phyloP scores from a whole-genome alignment of 106 monocot genomes.

The Amphibolis antarctica region DNA sequence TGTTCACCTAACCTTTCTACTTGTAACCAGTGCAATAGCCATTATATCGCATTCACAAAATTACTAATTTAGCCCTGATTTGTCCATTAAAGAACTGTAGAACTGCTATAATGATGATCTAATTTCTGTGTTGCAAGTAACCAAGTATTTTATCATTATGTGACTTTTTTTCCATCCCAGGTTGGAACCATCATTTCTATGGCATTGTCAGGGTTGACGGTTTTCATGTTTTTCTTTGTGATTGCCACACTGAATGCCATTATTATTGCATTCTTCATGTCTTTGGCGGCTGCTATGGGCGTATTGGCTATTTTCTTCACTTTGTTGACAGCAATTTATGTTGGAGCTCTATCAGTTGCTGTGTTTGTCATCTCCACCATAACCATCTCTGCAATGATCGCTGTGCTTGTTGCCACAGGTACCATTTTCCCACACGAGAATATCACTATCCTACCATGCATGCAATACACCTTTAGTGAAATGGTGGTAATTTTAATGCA shows the following conservation, averaged over 20 bases:
- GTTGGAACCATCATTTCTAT: conserved; percentile 61
- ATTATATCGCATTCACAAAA: too few relatives aligned
- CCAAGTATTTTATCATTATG: neutral
- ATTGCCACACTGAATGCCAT: conserved; percentile 62
- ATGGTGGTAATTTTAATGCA: neutral
- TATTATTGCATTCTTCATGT: conserved; percentile 59
- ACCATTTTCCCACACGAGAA: neutral
- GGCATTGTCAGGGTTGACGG: conserved; percentile 47
- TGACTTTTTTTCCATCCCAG: conserved; percentile 18
- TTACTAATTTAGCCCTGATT: neutral
- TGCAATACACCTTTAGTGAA: too few relatives aligned
- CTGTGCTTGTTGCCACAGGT: conserved; percentile 58
- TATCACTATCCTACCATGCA: too few relatives aligned
- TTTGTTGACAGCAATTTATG: conserved; percentile 51
- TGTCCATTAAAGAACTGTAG: neutral
- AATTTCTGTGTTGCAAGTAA: neutral
- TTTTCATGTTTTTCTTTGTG: conserved; percentile 62
- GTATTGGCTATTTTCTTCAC: conserved; percentile 82
- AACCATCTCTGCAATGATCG: conserved; percentile 37
- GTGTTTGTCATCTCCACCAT: conserved; percentile 47
- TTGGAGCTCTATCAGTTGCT: conserved; percentile 75
- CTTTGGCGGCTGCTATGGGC: conserved; percentile 83
- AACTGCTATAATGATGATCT: neutral
- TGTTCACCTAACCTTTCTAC: neutral
- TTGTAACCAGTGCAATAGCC: neutral